Evolutionary conservation across 305 asterid genomes (phyloP).

Genomic region (Caryopteris hybrid): DNA sequence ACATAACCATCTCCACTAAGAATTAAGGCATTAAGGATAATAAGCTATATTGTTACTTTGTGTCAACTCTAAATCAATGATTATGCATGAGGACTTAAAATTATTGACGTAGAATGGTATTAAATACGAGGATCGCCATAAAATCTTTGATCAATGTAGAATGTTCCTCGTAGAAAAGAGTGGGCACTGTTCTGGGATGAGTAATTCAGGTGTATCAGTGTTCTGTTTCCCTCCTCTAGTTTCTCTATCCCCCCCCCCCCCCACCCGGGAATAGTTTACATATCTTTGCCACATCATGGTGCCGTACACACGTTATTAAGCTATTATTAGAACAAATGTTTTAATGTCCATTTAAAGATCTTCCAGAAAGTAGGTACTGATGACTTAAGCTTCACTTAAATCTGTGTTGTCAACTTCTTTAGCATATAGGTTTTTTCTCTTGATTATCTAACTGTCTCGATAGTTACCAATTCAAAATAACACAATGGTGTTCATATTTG

Average conservation of each 20-base stretch:
- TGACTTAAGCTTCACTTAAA: not conserved
- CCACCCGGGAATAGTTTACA: not conserved
- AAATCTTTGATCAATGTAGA: not conserved
- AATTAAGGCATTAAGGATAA: not conserved
- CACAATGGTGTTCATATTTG: not conserved
- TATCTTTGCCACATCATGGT: not conserved
- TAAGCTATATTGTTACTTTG: not conserved
- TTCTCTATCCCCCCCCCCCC: too few species aligned
- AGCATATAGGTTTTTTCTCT: not conserved
- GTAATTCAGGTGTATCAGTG: not conserved
- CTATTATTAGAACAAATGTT: not conserved
- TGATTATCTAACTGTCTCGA: not conserved
- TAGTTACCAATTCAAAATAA: not conserved
- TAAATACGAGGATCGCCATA: not conserved
- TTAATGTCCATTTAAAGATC: not conserved
- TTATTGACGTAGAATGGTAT: not conserved
- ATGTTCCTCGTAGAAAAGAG: not conserved
- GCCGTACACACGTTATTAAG: not conserved
- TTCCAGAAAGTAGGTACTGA: not conserved
- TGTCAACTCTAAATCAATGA: not conserved
- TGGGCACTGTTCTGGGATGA: not conserved
- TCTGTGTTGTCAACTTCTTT: not conserved
- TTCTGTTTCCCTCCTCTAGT: not conserved
- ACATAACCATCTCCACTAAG: not conserved
- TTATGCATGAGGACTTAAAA: not conserved